Percentiles rank a stretch among this genome's conserved stretches.
Conservation (phyloP, 306 rosid genomes). For the Hylodesmum podocarpum region DNA sequence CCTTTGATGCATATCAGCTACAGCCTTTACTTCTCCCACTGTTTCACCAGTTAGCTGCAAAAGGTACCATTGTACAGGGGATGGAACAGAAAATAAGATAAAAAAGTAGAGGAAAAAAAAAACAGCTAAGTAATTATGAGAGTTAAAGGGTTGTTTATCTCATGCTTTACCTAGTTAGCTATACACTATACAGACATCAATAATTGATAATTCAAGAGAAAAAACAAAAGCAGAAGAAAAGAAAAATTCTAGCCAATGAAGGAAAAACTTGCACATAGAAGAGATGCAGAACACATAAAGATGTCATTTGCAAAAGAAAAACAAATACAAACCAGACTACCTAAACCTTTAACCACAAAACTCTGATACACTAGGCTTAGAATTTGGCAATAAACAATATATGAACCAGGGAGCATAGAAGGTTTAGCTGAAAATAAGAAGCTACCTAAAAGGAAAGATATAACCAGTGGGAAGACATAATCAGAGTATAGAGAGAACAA, state of each 20-base stretch:
- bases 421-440: conserved; percentile 28
- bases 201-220: conserved; percentile 25
- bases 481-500: background rate
- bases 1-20: conserved; percentile 98
- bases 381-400: background rate
- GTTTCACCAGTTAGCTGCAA: conserved; percentile 96
- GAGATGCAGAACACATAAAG: conserved; percentile 19
- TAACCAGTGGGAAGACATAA: background rate
- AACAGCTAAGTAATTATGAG: conserved; percentile 40
- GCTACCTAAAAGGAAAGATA: background rate
- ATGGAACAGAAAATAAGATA: conserved; percentile 37
- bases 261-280: conserved; percentile 34
- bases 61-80: conserved; percentile 31
- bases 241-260: conserved; percentile 37
- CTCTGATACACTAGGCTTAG: background rate
- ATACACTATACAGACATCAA: conserved; percentile 31
- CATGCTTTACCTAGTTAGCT: conserved; percentile 21
- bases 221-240: background rate
- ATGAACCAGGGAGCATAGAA: background rate
- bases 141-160: conserved; percentile 40
- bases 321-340: background rate
- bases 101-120: conserved; percentile 29
- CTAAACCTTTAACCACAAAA: background rate
- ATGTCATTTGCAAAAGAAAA: background rate
- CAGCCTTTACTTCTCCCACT: conserved; percentile 97